Evolutionary conservation across 768 basidiomycete genomes (phyloP).

Genomic region (Lentinus brumalis): DNA sequence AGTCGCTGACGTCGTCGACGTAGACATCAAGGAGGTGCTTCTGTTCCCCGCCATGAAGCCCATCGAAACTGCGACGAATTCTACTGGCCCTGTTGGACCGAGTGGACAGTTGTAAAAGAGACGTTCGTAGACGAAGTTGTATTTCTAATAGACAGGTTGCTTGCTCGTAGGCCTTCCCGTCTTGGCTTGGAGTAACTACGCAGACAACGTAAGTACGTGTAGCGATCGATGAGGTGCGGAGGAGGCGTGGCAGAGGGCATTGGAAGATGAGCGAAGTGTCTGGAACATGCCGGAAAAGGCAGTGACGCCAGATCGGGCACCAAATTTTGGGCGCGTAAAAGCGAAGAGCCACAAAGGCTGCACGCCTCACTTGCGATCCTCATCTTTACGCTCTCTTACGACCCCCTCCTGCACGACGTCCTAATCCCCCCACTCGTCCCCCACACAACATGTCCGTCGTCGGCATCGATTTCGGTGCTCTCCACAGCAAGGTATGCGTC

Average conservation of each 20-base stretch:
- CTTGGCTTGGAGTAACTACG: neutral
- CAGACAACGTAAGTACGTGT: neutral
- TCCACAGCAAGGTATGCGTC: slow-evolving; percentile 76
- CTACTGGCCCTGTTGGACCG: slow-evolving; percentile 34
- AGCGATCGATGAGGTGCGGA: neutral
- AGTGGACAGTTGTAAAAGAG: slow-evolving; percentile 26
- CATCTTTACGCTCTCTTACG: slow-evolving; percentile 15
- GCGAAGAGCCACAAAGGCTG: slow-evolving; percentile 7
- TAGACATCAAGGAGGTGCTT: slow-evolving; percentile 96
- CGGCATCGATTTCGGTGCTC: slow-evolving; percentile 90
- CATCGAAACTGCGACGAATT: slow-evolving; percentile 48
- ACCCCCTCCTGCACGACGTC: slow-evolving; percentile 5
- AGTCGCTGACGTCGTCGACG: slow-evolving; percentile 12
- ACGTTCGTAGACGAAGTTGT: neutral
- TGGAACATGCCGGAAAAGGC: slow-evolving; percentile 21
- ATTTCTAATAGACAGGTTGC: neutral
- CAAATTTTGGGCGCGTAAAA: slow-evolving; percentile 37
- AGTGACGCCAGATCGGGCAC: slow-evolving; percentile 18
- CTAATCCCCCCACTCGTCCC: slow-evolving; percentile 3
- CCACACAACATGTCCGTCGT: slow-evolving; percentile 77
- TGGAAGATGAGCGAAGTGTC: slow-evolving; percentile 19
- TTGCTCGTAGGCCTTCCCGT: neutral
- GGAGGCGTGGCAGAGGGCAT: slow-evolving; percentile 19
- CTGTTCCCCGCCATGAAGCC: slow-evolving; percentile 99
- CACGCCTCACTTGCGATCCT: slow-evolving; percentile 9